phyloP scores from a whole-genome alignment of 2,329 filamentous ascomycete genomes.

The Pseudogymnoascus sp. region DNA sequence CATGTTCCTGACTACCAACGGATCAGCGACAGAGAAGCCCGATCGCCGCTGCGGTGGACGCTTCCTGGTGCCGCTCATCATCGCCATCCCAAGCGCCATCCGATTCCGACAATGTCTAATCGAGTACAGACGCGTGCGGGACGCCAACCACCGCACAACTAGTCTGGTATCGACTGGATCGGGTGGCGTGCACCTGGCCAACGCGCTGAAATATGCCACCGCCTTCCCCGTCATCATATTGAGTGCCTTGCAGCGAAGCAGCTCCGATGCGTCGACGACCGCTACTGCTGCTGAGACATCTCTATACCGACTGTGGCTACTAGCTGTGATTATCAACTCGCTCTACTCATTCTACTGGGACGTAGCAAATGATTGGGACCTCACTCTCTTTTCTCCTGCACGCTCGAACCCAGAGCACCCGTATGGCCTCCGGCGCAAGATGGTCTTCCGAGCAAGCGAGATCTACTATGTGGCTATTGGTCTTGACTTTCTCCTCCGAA shows the following conservation, averaged over 20 bases:
- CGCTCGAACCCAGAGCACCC: conserved; percentile 55
- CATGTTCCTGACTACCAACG: conserved; percentile 72
- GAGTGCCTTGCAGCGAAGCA: conserved; percentile 62
- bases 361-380: conserved; percentile 90
- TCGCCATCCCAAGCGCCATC: conserved; percentile 74
- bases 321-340: conserved; percentile 72
- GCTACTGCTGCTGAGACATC: conserved; percentile 32
- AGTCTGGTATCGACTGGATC: conserved; percentile 46
- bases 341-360: conserved; percentile 99
- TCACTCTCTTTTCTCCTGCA: conserved; percentile 64
- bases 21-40: conserved; percentile 69
- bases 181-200: conserved; percentile 83
- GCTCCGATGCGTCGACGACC: conserved; percentile 32
- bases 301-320: conserved; percentile 55
- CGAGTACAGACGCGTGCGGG: conserved; percentile 68
- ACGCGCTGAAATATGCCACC: conserved; percentile 89
- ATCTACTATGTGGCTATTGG: conserved; percentile 77
- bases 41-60: conserved; percentile 74
- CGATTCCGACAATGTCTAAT: conserved; percentile 87
- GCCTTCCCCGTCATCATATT: conserved; percentile 88
- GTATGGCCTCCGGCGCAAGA: conserved; percentile 66
- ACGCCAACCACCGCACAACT: conserved; percentile 42
- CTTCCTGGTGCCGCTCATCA: conserved; percentile 73
- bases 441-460: conserved; percentile 61
- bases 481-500: conserved; percentile 73